These are phyloP conservation scores for Debaryomyces maramus DNA, from an alignment of 805 yeast species.

Conservation along the genomic window DNA sequence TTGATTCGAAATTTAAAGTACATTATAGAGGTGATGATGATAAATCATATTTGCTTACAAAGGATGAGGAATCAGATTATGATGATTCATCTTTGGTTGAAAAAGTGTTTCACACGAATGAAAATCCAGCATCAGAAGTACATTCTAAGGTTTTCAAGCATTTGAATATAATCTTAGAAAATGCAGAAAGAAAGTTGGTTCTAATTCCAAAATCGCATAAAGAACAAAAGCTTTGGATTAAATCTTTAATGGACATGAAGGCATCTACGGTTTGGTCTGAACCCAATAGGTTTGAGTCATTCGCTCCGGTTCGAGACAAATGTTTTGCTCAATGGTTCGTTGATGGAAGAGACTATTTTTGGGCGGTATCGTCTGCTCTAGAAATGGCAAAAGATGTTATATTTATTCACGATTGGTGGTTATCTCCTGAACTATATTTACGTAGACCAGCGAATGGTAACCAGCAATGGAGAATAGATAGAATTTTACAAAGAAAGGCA, in stretches of 20 bases:
- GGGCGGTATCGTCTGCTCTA: constrained; percentile 92
- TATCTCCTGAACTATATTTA: constrained; percentile 88
- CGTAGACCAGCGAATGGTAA: constrained; percentile 95
- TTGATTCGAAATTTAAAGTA: constrained; percentile 74
- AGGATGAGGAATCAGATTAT: constrained; percentile 43
- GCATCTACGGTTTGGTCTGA: constrained; percentile 70
- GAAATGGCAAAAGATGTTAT: constrained; percentile 92
- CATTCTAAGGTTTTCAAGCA: constrained; percentile 54
- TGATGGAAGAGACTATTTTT: constrained; percentile 92
- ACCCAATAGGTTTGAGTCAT: constrained; percentile 76
- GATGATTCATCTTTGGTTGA: constrained; percentile 40
- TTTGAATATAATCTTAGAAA: constrained; percentile 56
- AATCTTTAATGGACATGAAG: constrained; percentile 69
- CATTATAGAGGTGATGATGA: constrained; percentile 44
- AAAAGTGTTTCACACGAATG: constrained; percentile 20
- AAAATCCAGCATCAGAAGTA: constrained; percentile 24
- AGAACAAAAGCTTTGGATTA: constrained; percentile 71
- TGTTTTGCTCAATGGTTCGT: constrained; percentile 96
- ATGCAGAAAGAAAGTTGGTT: constrained; percentile 75
- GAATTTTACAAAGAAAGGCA: constrained; percentile 85
- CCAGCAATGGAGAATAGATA: constrained; percentile 89
- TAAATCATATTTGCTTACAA: constrained; percentile 9
- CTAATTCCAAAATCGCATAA: constrained; percentile 66
- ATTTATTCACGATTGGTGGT: constrained; percentile 98
- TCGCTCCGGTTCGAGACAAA: constrained; percentile 86